Evolutionary conservation across 352 stramenopile genomes (phyloP).

Genomic region (Pythium rhizo-oryzae): DNA sequence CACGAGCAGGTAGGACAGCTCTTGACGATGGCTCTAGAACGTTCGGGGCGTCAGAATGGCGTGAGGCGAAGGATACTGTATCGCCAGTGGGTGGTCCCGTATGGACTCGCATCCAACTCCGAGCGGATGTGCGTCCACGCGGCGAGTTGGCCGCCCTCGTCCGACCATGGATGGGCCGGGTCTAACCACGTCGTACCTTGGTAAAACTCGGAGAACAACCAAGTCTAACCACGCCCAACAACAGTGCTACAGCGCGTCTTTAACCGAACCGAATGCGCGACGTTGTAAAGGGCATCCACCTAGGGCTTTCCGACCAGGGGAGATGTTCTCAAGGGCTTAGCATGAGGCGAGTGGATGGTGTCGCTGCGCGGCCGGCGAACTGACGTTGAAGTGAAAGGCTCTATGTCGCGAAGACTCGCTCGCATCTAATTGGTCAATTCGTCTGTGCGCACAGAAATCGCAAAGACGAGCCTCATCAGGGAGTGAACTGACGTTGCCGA

Average conservation of each 20-base stretch:
- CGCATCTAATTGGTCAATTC: constrained; percentile 11
- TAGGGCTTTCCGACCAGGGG: background rate
- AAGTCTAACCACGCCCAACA: background rate
- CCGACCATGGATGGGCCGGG: constrained; percentile 8
- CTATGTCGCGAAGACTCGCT: background rate
- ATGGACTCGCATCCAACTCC: background rate
- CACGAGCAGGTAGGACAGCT: background rate
- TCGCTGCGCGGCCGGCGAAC: background rate
- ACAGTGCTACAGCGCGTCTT: background rate
- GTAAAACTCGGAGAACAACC: background rate
- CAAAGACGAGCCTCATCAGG: background rate
- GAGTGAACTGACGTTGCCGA: background rate
- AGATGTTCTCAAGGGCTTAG: background rate
- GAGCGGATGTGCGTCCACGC: background rate
- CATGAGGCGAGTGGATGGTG: background rate
- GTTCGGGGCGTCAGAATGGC: background rate
- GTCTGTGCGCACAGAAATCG: constrained; percentile 15
- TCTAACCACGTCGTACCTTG: constrained; percentile 14
- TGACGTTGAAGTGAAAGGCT: constrained; percentile 1
- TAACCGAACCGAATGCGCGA: background rate
- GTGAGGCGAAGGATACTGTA: background rate
- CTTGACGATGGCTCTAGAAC: constrained; percentile 4
- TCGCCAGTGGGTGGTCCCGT: background rate
- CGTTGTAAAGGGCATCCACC: background rate
- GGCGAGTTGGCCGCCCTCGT: background rate